These are phyloP conservation scores for Zasmidium cellare DNA, from an alignment of 2,329 filamentous ascomycete species.

Conservation along the genomic window DNA sequence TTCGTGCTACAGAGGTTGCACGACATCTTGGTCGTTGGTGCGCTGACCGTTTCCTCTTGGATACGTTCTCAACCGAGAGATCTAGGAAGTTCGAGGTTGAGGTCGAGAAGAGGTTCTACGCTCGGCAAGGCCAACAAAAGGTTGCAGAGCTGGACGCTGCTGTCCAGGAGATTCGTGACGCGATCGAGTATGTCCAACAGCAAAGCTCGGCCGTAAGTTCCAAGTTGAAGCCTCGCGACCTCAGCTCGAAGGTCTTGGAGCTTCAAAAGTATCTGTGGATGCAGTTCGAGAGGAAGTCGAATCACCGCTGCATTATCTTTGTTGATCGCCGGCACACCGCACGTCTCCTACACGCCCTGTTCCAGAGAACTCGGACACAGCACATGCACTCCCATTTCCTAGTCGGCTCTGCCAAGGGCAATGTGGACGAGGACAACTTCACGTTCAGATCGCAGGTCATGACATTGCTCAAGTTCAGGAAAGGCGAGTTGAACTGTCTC, in stretches of 20 bases:
- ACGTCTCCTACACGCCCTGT: conserved; percentile 67
- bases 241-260: conserved; percentile 73
- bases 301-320: conserved; percentile 81
- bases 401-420: conserved; percentile 55
- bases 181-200: conserved; percentile 43
- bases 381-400: conserved; percentile 64
- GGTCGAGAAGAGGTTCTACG: conserved; percentile 34
- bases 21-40: conserved; percentile 79
- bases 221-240: conserved; percentile 23
- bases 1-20: conserved; percentile 60
- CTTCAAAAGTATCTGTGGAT: conserved; percentile 62
- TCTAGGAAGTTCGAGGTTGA: conserved; percentile 25
- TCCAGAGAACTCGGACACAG: conserved; percentile 57
- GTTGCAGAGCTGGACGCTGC: conserved; percentile 52
- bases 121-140: conserved; percentile 24
- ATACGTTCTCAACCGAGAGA: conserved; percentile 25
- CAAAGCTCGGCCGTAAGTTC: conserved; percentile 8
- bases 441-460: conserved; percentile 74
- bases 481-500: conserved; percentile 59
- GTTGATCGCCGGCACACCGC: conserved; percentile 78
- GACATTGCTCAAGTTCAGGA: conserved; percentile 65
- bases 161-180: conserved; percentile 59
- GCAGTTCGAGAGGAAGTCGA: conserved; percentile 60
- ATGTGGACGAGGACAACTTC: conserved; percentile 55
- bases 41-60: conserved; percentile 64